Evolutionary conservation across 352 stramenopile species (phyloP).

Genomic region (Phytophthora constricta): DNA sequence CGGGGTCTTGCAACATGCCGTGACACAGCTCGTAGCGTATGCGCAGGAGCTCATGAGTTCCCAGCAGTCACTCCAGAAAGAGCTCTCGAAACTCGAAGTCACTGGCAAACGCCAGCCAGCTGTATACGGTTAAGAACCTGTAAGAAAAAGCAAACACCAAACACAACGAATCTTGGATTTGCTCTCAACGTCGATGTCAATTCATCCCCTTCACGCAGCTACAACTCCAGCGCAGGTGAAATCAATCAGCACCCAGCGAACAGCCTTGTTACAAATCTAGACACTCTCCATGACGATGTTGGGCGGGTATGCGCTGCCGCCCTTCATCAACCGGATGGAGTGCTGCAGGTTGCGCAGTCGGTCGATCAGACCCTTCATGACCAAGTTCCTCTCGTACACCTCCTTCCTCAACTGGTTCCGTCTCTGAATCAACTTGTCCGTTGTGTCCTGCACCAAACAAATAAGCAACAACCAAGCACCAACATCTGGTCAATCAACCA

Average conservation of each 20-base stretch:
- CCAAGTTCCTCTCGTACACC: slow-evolving; percentile 84
- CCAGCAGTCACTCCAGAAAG: slow-evolving; percentile 50
- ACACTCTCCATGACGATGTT: slow-evolving; percentile 84
- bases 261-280: slow-evolving; percentile 34
- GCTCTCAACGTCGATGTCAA: no score
- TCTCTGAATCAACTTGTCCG: not conserved
- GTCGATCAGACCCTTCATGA: slow-evolving; percentile 89
- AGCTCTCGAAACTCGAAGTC: slow-evolving; percentile 64
- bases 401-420: slow-evolving; percentile 44
- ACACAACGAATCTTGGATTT: no score
- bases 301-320: slow-evolving; percentile 60
- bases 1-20: slow-evolving; percentile 48
- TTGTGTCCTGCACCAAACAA: not conserved
- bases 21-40: slow-evolving; percentile 62
- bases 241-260: not conserved
- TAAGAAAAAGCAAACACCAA: not conserved
- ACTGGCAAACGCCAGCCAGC: slow-evolving; percentile 37
- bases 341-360: slow-evolving; percentile 78
- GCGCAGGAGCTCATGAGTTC: slow-evolving; percentile 52
- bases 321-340: slow-evolving; percentile 77
- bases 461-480: not conserved
- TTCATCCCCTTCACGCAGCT: no score
- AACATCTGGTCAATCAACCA: slow-evolving; percentile 14
- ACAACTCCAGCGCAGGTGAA: no score
- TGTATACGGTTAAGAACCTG: slow-evolving; percentile 51